Conservation (phyloP, 345 rosid species). For the Microcos paniculata region DNA sequence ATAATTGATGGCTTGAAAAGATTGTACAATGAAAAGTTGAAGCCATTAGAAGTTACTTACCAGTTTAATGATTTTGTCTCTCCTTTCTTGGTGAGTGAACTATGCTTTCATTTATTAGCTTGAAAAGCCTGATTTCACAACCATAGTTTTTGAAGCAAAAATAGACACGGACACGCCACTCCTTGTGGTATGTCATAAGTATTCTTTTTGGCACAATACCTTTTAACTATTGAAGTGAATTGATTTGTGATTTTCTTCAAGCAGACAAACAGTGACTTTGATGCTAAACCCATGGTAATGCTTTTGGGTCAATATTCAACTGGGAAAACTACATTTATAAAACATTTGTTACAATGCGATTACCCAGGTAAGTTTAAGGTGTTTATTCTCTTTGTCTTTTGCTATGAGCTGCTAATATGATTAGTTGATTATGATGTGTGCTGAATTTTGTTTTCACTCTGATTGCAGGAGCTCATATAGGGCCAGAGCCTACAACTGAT, state of each 20-base stretch:
- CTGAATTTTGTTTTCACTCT: slow-evolving; percentile 16
- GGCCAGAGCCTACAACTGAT: slow-evolving; percentile 99
- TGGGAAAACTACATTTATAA: slow-evolving; percentile 92
- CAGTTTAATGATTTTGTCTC: slow-evolving; percentile 92
- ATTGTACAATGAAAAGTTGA: slow-evolving; percentile 77
- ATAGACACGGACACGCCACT: neutral
- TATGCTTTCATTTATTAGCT: slow-evolving; percentile 6
- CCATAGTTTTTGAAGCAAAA: neutral
- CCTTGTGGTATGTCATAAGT: neutral
- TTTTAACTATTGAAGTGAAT: neutral
- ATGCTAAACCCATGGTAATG: slow-evolving; percentile 98
- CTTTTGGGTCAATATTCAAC: slow-evolving; percentile 97
- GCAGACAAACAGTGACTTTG: slow-evolving; percentile 89
- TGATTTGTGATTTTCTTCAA: slow-evolving; percentile 17
- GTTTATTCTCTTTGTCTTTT: neutral
- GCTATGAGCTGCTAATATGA: neutral
- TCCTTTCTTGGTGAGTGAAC: slow-evolving; percentile 63
- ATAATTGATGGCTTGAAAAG: slow-evolving; percentile 88
- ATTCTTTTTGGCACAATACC: neutral
- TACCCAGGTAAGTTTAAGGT: slow-evolving; percentile 63
- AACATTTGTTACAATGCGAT: slow-evolving; percentile 75
- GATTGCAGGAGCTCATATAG: slow-evolving; percentile 86
- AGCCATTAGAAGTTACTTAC: slow-evolving; percentile 81
- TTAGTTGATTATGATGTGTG: neutral
- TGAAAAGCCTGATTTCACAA: neutral